These are phyloP conservation scores for Neurospora sp. DNA, from an alignment of 495 filamentous ascomycete species.

Conservation along the genomic window DNA sequence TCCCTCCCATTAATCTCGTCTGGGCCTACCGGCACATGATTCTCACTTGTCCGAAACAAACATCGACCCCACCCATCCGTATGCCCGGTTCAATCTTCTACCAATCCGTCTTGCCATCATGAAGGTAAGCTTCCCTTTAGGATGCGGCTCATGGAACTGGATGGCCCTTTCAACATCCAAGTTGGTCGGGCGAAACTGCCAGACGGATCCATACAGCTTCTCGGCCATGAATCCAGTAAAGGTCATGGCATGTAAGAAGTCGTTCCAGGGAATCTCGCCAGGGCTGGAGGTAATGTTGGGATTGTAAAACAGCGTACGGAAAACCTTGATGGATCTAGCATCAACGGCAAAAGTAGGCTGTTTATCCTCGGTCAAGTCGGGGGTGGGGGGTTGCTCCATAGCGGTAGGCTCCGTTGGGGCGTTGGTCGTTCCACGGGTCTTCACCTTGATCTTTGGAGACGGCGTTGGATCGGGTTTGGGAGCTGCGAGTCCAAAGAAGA, in stretches of 20 bases:
- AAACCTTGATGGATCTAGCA: conserved; percentile 24
- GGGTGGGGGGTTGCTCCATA: not conserved
- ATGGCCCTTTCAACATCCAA: conserved; percentile 30
- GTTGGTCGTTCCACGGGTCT: conserved; percentile 27
- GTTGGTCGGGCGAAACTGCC: conserved; percentile 36
- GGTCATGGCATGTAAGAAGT: conserved; percentile 44
- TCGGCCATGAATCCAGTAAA: conserved; percentile 32
- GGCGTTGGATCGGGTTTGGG: not conserved
- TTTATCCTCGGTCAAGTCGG: not conserved
- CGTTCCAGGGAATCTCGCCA: conserved; percentile 40
- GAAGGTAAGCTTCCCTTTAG: conserved; percentile 2
- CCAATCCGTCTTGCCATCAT: conserved; percentile 7
- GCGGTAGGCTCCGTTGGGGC: not conserved
- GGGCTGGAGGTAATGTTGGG: conserved; percentile 6
- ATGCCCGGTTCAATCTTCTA: conserved; percentile 7
- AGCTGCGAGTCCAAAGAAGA: conserved; percentile 2
- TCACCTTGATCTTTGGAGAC: conserved; percentile 23
- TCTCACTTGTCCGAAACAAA: conserved; percentile 6
- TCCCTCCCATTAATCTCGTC: not conserved
- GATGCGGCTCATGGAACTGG: conserved; percentile 43
- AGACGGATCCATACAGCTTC: conserved; percentile 45
- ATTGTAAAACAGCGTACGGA: conserved; percentile 17
- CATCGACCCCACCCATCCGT: conserved; percentile 10
- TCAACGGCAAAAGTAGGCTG: conserved; percentile 31
- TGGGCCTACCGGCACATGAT: not conserved